Base-by-base conservation (phyloP, 2,329 filamentous ascomycete genomes). In the Ampelomyces quisqualis region DNA sequence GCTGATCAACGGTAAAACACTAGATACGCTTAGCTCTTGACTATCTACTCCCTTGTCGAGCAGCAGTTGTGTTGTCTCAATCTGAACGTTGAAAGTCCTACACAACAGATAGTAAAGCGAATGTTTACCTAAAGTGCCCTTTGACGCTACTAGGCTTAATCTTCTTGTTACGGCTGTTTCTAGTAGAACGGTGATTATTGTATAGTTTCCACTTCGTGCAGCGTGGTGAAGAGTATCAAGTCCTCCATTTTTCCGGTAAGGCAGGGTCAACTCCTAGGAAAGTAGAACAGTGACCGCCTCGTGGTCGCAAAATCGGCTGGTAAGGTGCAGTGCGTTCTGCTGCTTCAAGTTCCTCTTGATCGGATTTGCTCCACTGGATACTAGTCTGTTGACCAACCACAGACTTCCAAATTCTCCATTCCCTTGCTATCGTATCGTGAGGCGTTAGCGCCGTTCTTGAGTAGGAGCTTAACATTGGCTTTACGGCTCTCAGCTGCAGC, bases 161-260 rank as follows among this genome's bases (percentile, higher is more conserved):
- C 33, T 37, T 37, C 9, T 42, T 37, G 20, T 5, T 14, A 17
- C 0, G 27, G 33, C 7, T 33, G 33, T 26, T 21, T 42, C 19
- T 21, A 44, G 41, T 30, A 48, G 28, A 19, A 42, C 10, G 8
- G 15, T 14, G 17, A 44, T 45, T 26, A 34, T 48, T 30, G 36
- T 18, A 30, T 33, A 13, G 15, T 42, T 31, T 26, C 40, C 22
- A 42, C 40, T 48, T 9, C 18, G 34, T 19, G 45, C 38, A 27
- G 45, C 40, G 26, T 48, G 27, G 26, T 48, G 45, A 39, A 48
- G 41, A 29, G 40, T 34, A 26, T 48, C 41, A 31, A 48, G 45
- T 8, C 45, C 41, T 20, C 42, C n/a, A 26, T n/a, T 20, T 14
- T 17, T 48, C 40, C 17, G 38, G 23, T 7, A 34, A 45, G 21